These are phyloP conservation scores for Eucalyptus tenuipes DNA, from an alignment of 345 rosid genomes.

Conservation along the genomic window DNA sequence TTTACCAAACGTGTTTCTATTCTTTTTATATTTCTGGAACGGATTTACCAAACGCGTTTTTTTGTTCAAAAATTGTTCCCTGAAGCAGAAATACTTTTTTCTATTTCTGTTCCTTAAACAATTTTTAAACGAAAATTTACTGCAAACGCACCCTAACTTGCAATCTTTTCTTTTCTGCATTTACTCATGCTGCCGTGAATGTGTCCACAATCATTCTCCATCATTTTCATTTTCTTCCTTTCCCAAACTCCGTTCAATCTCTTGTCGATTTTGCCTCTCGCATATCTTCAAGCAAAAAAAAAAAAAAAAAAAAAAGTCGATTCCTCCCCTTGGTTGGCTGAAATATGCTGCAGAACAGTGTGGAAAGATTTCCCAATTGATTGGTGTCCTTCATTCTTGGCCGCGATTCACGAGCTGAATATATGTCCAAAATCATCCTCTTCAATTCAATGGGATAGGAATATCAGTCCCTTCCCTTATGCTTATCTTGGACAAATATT, in stretches of 20 bases:
- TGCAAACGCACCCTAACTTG: no score
- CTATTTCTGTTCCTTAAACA: no score
- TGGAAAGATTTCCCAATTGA: not conserved
- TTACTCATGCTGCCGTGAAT: not conserved
- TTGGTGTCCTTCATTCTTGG: not conserved
- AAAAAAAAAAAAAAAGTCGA: fast-evolving
- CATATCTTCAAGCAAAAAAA: no score
- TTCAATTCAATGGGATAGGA: not conserved
- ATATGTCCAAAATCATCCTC: not conserved
- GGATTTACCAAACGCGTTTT: no score
- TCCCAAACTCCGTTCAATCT: not conserved
- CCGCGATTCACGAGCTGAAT: not conserved
- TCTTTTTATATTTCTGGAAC: no score
- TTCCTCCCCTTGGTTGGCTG: not conserved
- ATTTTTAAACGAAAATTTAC: no score
- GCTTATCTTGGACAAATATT: not conserved
- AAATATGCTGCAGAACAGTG: not conserved
- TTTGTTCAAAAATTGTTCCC: no score
- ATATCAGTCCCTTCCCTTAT: not conserved
- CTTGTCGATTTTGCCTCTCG: not conserved
- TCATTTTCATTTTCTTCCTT: not conserved
- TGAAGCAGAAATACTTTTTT: no score
- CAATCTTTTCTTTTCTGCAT: not conserved
- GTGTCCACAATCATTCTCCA: not conserved
- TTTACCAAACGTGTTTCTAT: no score